These are phyloP conservation scores for Mucor irregularis DNA, from an alignment of 371 early-diverging fungal genomes.

Conservation along the genomic window DNA sequence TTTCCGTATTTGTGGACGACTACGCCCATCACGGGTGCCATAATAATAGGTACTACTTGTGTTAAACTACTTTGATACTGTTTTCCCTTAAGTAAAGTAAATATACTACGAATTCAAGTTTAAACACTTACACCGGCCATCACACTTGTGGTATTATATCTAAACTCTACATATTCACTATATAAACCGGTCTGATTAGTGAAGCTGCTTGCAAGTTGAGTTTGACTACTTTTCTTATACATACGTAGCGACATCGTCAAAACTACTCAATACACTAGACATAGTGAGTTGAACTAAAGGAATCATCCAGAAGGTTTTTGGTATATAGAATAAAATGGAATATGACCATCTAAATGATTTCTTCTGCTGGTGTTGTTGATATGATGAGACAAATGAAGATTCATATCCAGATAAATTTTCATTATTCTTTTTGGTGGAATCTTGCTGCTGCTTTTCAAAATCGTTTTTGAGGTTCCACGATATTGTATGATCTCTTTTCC, in stretches of 20 bases:
- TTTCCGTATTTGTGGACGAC: slow-evolving; percentile 54
- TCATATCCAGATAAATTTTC: background rate
- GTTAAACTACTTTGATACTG: slow-evolving; percentile 59
- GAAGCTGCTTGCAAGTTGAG: too few relatives aligned
- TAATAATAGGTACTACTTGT: slow-evolving; percentile 53
- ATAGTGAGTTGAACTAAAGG: slow-evolving; percentile 46
- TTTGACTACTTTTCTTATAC: background rate
- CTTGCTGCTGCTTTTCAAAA: background rate
- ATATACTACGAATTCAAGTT: background rate
- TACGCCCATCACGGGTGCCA: slow-evolving; percentile 55
- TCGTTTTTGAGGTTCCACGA: slow-evolving; percentile 9
- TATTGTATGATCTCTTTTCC: slow-evolving; percentile 34
- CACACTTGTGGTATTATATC: slow-evolving; percentile 41
- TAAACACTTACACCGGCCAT: slow-evolving; percentile 46
- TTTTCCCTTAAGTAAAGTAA: background rate
- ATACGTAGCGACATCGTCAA: slow-evolving; percentile 52
- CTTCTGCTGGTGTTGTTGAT: background rate
- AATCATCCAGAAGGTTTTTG: slow-evolving; percentile 49
- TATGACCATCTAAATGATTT: slow-evolving; percentile 25
- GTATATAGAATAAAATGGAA: slow-evolving; percentile 30
- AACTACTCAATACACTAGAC: slow-evolving; percentile 50
- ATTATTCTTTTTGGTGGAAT: background rate
- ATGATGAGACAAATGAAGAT: background rate
- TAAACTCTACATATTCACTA: slow-evolving; percentile 49
- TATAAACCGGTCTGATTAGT: too few relatives aligned